A percentile compares a stretch with the other conserved stretches of the same genome.
Evolutionary conservation across 768 basidiomycete species (phyloP).

Genomic region (Collybia sp.): DNA sequence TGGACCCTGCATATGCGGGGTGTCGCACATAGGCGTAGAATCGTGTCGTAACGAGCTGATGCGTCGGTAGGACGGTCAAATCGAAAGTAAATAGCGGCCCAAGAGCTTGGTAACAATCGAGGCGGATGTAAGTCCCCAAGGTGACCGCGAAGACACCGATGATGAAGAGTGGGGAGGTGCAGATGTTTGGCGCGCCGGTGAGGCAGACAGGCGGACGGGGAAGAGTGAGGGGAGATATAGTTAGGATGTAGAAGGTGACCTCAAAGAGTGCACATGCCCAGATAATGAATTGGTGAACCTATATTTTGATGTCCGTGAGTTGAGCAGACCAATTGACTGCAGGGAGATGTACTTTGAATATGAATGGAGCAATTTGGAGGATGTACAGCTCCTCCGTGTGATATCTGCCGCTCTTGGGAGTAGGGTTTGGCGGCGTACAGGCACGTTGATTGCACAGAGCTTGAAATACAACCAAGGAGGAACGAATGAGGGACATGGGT

Average conservation of each 20-base stretch:
- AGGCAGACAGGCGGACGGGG: constrained; percentile 28
- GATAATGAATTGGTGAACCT: constrained; percentile 47
- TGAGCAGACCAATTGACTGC: not conserved
- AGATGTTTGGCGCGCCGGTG: constrained; percentile 19
- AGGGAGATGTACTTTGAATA: constrained; percentile 42
- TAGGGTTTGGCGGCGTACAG: constrained; percentile 54
- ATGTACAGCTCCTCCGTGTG: constrained; percentile 47
- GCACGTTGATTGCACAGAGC: constrained; percentile 47
- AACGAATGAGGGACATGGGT: constrained; percentile 25
- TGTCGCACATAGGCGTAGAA: constrained; percentile 51
- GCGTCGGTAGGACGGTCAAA: constrained; percentile 47
- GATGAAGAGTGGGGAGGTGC: constrained; percentile 37
- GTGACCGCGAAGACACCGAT: constrained; percentile 38
- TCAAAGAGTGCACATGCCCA: constrained; percentile 51
- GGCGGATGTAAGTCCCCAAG: constrained; percentile 41
- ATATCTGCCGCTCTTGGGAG: constrained; percentile 43
- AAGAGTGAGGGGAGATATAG: constrained; percentile 21
- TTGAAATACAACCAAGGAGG: constrained; percentile 44
- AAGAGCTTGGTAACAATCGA: constrained; percentile 30
- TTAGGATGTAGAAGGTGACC: constrained; percentile 32
- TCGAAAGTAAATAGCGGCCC: constrained; percentile 49
- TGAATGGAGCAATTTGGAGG: constrained; percentile 49
- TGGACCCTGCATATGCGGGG: constrained; percentile 49
- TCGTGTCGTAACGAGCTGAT: constrained; percentile 45
- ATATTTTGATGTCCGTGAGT: not conserved